Evolutionary conservation across 2,329 filamentous ascomycete species (phyloP).

Genomic region (Neofusicoccum umdonicola): DNA sequence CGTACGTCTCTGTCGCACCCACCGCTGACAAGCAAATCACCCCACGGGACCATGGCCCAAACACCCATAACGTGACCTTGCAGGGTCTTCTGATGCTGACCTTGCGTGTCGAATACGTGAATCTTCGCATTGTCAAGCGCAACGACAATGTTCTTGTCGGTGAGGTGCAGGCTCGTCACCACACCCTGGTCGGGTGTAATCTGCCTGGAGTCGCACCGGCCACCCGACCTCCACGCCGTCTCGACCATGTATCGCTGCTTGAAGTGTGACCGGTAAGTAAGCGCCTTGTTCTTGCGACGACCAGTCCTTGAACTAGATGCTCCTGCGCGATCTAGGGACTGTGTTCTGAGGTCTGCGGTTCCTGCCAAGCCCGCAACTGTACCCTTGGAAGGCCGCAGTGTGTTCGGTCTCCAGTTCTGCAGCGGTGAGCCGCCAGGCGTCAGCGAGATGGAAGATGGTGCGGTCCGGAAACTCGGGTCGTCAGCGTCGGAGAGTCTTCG

Average conservation of each 20-base stretch:
- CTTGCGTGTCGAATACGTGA: conserved; percentile 92
- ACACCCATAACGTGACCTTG: conserved; percentile 98
- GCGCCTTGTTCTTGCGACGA: conserved; percentile 58
- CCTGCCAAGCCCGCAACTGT: conserved; percentile 41
- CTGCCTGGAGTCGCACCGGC: conserved; percentile 76
- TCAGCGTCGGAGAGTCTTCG: conserved; percentile 50
- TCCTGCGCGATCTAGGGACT: conserved; percentile 54
- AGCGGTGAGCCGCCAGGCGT: conserved; percentile 21
- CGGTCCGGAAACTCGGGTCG: conserved; percentile 20
- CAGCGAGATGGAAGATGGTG: not conserved
- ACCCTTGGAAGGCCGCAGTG: not conserved
- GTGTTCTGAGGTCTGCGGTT: conserved; percentile 49
- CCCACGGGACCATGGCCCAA: conserved; percentile 99
- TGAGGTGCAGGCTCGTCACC: conserved; percentile 91
- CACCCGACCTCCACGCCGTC: conserved; percentile 91
- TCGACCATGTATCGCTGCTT: conserved; percentile 97
- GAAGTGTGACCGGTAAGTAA: conserved; percentile 93
- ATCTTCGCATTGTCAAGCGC: conserved; percentile 98
- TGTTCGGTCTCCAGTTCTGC: not conserved
- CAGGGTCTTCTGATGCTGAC: conserved; percentile 81
- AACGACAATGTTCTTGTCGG: conserved; percentile 93
- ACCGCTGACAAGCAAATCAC: conserved; percentile 89
- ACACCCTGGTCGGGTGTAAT: conserved; percentile 97
- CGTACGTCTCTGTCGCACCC: conserved; percentile 95
- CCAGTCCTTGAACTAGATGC: conserved; percentile 35